phyloP scores from a whole-genome alignment of 2,329 filamentous ascomycete species.

The Neopestalotiopsis clavispora region DNA sequence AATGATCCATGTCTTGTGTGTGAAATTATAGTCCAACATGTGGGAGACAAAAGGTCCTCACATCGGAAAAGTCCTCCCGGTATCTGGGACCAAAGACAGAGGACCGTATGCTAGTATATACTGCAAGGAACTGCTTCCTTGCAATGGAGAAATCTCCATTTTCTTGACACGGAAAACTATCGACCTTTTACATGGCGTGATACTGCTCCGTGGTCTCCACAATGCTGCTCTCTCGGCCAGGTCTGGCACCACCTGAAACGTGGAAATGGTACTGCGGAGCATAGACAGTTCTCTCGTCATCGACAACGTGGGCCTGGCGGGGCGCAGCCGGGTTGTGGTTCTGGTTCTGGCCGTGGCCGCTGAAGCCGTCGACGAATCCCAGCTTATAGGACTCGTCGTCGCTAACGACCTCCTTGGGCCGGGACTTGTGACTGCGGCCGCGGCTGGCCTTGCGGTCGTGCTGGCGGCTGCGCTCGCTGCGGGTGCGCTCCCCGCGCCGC shows the following conservation, averaged over 20 bases:
- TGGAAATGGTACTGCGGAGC: constrained; percentile 13
- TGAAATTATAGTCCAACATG: not conserved
- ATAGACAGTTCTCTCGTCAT: constrained; percentile 1
- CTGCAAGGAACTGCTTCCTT: too few relatives aligned
- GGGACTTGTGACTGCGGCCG: not conserved
- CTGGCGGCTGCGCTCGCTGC: not conserved
- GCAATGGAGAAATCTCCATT: too few relatives aligned
- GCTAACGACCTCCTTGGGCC: not conserved
- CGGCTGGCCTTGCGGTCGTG: not conserved
- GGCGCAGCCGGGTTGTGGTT: not conserved
- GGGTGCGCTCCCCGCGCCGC: not conserved
- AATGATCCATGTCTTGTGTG: not conserved
- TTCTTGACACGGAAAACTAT: too few relatives aligned
- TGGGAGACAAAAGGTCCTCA: not conserved
- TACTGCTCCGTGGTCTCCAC: constrained; percentile 1
- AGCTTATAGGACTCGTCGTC: constrained; percentile 1
- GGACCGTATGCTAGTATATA: too few relatives aligned
- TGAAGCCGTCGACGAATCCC: not conserved
- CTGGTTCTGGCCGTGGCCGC: not conserved
- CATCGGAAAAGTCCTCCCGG: not conserved
- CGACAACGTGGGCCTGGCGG: not conserved
- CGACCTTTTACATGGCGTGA: not conserved
- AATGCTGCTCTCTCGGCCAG: constrained; percentile 2
- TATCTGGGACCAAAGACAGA: too few relatives aligned
- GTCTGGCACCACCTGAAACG: not conserved